Evolutionary conservation across 2,329 filamentous ascomycete species (phyloP).

Genomic region (Alternaria infectoria): DNA sequence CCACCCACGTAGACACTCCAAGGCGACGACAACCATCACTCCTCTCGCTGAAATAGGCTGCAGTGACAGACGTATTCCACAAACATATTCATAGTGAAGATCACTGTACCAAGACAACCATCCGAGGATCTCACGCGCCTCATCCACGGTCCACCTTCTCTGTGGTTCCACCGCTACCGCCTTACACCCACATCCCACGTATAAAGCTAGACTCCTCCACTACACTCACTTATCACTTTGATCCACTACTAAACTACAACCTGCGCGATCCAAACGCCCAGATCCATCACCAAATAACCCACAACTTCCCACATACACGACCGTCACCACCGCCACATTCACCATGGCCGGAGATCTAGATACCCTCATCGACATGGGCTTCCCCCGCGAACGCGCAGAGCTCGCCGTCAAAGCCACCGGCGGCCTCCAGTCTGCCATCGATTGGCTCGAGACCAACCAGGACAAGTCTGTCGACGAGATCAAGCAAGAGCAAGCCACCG

Average conservation of each 20-base stretch:
- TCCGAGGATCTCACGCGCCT: neutral
- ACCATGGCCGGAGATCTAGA: constrained; percentile 63
- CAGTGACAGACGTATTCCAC: neutral
- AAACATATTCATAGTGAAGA: neutral
- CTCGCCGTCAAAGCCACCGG: constrained; percentile 85
- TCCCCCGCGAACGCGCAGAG: constrained; percentile 81
- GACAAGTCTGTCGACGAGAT: constrained; percentile 87
- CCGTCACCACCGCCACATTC: constrained; percentile 11
- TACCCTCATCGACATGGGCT: constrained; percentile 72
- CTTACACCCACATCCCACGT: constrained; percentile 3
- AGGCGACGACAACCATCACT: neutral
- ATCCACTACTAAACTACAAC: neutral
- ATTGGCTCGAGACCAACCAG: constrained; percentile 93
- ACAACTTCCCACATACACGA: constrained; percentile 5
- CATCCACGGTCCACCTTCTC: constrained; percentile 24
- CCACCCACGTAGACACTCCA: neutral
- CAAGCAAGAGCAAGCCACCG: constrained; percentile 54
- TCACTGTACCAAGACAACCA: neutral
- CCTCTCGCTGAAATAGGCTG: neutral
- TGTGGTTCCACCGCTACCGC: constrained; percentile 17
- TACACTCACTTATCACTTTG: constrained; percentile 4
- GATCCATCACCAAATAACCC: neutral
- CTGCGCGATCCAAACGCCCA: neutral
- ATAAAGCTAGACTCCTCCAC: constrained; percentile 1
- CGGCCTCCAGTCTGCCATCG: constrained; percentile 82